Evolutionary conservation across 2,329 filamentous ascomycete species (phyloP).

Genomic region (Calonectria multiphialidica): DNA sequence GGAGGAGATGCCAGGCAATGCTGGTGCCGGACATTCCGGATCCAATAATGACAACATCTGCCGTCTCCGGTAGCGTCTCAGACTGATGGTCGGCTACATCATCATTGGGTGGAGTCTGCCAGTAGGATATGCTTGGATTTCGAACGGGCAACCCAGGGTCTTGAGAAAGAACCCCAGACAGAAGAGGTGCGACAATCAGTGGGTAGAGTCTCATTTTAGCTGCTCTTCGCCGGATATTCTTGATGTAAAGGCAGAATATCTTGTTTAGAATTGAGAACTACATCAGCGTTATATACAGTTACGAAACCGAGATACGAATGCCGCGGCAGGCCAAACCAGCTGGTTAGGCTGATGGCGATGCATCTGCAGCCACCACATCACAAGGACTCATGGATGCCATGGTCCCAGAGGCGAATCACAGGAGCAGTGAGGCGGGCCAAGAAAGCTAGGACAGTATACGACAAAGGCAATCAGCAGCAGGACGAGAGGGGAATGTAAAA

Average conservation of each 20-base stretch:
- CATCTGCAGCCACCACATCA: not conserved
- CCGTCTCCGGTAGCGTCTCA: not conserved
- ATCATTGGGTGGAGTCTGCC: constrained; percentile 3
- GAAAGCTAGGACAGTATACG: not conserved
- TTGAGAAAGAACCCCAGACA: not conserved
- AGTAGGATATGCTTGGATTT: constrained; percentile 15
- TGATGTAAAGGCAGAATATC: too few species aligned
- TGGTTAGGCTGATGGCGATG: not conserved
- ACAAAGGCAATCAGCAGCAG: not conserved
- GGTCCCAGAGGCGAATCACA: not conserved
- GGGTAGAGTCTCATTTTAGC: not conserved
- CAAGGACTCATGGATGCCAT: not conserved
- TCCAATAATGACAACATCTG: constrained; percentile 11
- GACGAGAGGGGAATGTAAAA: not conserved
- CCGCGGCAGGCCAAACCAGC: not conserved
- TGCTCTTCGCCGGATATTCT: too few species aligned
- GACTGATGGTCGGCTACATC: constrained; percentile 13
- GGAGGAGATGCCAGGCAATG: constrained; percentile 11
- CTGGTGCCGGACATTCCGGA: constrained; percentile 17
- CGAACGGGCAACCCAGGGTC: constrained; percentile 5
- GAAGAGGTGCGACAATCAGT: not conserved
- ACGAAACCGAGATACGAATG: not conserved
- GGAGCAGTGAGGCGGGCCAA: too few species aligned
- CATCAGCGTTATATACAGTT: not conserved
- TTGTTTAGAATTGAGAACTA: too few species aligned